phyloP scores from a whole-genome alignment of 2,329 filamentous ascomycete genomes.

The Madurella fahalii region DNA sequence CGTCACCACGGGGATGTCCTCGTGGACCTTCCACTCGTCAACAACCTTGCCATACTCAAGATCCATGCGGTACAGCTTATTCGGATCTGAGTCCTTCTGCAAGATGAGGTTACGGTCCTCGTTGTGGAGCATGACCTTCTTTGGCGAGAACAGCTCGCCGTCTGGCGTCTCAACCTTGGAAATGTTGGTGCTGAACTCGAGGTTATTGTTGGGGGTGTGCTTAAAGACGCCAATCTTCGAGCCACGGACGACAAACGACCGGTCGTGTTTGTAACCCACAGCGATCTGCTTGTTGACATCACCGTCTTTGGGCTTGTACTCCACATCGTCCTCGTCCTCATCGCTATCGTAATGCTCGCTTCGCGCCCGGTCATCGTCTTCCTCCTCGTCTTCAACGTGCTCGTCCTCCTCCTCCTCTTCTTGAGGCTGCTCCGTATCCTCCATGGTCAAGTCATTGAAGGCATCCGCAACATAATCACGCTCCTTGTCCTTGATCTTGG shows the following conservation, averaged over 20 bases:
- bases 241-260: constrained; percentile 93
- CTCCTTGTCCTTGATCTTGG: constrained; percentile 86
- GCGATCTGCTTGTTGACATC: constrained; percentile 92
- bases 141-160: constrained; percentile 85
- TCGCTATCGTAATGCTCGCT: constrained; percentile 57
- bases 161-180: constrained; percentile 88
- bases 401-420: constrained; percentile 42
- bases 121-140: constrained; percentile 93
- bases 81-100: constrained; percentile 77
- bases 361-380: constrained; percentile 52
- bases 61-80: constrained; percentile 95
- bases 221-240: constrained; percentile 99
- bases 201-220: constrained; percentile 84
- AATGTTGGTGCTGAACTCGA: constrained; percentile 96
- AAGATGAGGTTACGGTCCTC: constrained; percentile 87
- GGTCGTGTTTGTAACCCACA: constrained; percentile 94
- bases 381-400: constrained; percentile 51
- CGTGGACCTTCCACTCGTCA: constrained; percentile 97
- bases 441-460: constrained; percentile 91
- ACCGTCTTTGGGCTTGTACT: constrained; percentile 61
- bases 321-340: constrained; percentile 74
- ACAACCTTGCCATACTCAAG: constrained; percentile 96
- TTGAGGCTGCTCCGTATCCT: constrained; percentile 61
- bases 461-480: constrained; percentile 92
- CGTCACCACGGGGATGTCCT: constrained; percentile 86